A percentile compares a stretch with the other conserved stretches of the same genome.
Conservation (phyloP, 164 flowering plant genomes). For the Cinnamomum micranthum region DNA sequence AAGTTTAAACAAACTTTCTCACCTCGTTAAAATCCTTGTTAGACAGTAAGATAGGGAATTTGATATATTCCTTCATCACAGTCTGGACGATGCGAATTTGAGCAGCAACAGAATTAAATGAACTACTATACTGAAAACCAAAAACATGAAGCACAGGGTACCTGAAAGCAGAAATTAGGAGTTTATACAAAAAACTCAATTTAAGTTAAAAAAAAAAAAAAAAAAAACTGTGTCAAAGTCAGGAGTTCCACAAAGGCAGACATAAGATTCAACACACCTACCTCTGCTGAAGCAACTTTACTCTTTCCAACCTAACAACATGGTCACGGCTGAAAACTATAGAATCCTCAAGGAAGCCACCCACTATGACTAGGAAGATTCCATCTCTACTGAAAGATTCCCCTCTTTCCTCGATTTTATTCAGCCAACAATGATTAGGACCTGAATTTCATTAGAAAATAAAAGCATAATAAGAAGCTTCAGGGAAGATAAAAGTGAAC, state of each 20-base stretch:
- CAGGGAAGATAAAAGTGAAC: not conserved
- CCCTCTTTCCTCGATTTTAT: constrained; percentile 31
- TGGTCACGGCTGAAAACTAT: constrained; percentile 15
- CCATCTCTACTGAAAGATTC: constrained; percentile 33
- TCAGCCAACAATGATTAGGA: constrained; percentile 70
- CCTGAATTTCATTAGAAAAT: constrained; percentile 37
- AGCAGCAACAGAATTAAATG: constrained; percentile 25
- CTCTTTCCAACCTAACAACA: constrained; percentile 39
- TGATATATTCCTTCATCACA: constrained; percentile 54
- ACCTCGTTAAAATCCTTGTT: constrained; percentile 51
- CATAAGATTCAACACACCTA: constrained; percentile 16
- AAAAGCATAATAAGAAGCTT: not conserved
- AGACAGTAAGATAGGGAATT: constrained; percentile 67
- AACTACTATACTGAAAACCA: constrained; percentile 47
- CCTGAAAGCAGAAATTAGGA: constrained; percentile 34
- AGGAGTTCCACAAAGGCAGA: not conserved
- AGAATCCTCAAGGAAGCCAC: constrained; percentile 29
- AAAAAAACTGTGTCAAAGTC: not conserved
- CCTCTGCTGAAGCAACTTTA: constrained; percentile 80
- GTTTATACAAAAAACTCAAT: not conserved
- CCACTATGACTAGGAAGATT: constrained; percentile 46
- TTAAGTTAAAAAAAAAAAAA: not conserved
- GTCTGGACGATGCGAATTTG: constrained; percentile 29
- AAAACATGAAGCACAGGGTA: constrained; percentile 52
- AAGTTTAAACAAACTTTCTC: constrained; percentile 5